Evolutionary conservation across 73 alveolate genomes (phyloP), one percentile per base, ranked within the genome.

Genomic region (Paramecium sonneborni): DNA sequence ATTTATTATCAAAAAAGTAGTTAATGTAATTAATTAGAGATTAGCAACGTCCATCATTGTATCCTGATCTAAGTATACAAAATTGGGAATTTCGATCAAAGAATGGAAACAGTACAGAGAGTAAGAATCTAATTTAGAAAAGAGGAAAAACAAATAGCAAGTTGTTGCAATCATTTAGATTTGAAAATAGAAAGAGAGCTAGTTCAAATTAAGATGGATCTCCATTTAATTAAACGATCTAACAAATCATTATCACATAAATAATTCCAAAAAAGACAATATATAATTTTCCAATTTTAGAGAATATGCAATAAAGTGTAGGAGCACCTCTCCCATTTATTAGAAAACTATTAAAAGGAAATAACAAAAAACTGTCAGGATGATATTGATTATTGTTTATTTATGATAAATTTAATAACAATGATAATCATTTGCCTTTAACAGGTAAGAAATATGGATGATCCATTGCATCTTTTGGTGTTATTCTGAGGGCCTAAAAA

Each of bases 371-470:
- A n/a, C 30, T 52, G 34, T 14, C 26, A 52, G 68, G 68, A 62
- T 62, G 39, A 62, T 48, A 15, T 62, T 26, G 11, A 62, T 62
- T 4, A 30, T 62, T 62, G 14, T 62, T 26, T 30, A 62, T 62
- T 62, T 26, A 32, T 62, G 44, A 62, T 62, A 62, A 62, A 62
- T 30, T 62, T 62, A 62, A 62, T 32, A 62, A 52, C 68, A 52
- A 52, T 52, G 68, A 18, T 52, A 62, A 62, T 62, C 84, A 62
- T 62, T 62, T 62, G 7, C 84, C 84, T 62, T 62, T 62, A 46
- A 98, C 97, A 85, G 97, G 98, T 43, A 94, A 96, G 82, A 98
- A 98, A 88, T 97, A 96, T 28, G 98, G 97, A 85, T 98, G 99
- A 34, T 95, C 95, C 97, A 98, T 92, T 10, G 99, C 99, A 69